Percentiles rank a stretch among this genome's conserved stretches.
Conservation (phyloP, 2,329 filamentous ascomycete genomes). For the Hypoxylon sp. region DNA sequence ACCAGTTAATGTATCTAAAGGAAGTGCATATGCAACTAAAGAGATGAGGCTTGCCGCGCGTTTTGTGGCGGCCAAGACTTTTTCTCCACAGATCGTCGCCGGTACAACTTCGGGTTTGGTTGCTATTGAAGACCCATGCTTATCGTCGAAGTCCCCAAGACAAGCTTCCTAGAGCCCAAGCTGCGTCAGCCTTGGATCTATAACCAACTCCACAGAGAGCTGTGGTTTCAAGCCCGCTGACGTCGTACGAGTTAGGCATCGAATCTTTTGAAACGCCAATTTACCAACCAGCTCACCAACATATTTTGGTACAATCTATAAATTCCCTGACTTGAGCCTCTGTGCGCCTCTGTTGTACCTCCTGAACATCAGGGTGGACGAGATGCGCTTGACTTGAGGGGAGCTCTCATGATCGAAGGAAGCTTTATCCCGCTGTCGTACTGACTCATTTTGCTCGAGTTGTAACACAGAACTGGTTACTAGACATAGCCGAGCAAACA, state of each 20-base stretch:
- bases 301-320: constrained; percentile 4
- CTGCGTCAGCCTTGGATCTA: constrained; percentile 39
- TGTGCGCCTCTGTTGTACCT: not conserved
- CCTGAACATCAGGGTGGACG: constrained; percentile 21
- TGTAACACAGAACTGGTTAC: constrained; percentile 15
- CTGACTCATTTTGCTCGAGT: constrained; percentile 11
- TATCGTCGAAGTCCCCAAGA: constrained; percentile 14
- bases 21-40: constrained; percentile 13
- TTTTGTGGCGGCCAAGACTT: constrained; percentile 35
- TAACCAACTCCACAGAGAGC: constrained; percentile 23
- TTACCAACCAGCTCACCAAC: constrained; percentile 4
- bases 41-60: constrained; percentile 30
- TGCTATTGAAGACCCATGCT: constrained; percentile 11
- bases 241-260: constrained; percentile 32
- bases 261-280: not conserved
- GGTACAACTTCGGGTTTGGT: constrained; percentile 14
- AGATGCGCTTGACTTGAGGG: constrained; percentile 33
- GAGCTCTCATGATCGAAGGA: constrained; percentile 20
- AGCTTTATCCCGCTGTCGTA: constrained; percentile 18
- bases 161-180: constrained; percentile 30
- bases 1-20: not conserved
- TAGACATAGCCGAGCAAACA: constrained; percentile 18
- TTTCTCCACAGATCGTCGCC: constrained; percentile 2
- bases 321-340: constrained; percentile 11
- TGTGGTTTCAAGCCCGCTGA: constrained; percentile 30